Evolutionary conservation across 768 basidiomycete species (phyloP).

Genomic region (Austroboletus festivus): DNA sequence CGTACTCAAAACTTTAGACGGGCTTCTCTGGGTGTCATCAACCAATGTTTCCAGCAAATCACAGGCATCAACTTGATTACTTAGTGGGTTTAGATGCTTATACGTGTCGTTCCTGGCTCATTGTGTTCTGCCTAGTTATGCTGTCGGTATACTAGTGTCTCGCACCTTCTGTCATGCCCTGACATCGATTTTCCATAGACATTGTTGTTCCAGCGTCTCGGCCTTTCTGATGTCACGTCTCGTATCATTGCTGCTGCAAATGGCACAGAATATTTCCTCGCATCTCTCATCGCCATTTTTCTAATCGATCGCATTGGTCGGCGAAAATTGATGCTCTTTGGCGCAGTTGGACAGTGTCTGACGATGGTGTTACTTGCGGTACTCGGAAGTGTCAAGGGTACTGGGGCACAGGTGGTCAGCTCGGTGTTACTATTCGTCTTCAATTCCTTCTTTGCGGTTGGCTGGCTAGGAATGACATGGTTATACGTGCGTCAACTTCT

Average conservation of each 20-base stretch:
- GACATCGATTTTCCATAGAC: constrained; percentile 32
- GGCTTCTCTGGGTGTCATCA: constrained; percentile 50
- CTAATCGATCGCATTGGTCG: constrained; percentile 73
- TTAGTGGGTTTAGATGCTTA: constrained; percentile 42
- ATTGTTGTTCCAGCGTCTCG: constrained; percentile 55
- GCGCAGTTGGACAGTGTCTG: constrained; percentile 55
- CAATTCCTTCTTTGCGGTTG: constrained; percentile 67
- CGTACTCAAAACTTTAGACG: constrained; percentile 61
- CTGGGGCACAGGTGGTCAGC: constrained; percentile 48
- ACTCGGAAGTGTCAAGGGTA: constrained; percentile 49
- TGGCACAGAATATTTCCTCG: constrained; percentile 69
- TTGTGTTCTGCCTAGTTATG: constrained; percentile 20
- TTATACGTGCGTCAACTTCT: constrained; percentile 46
- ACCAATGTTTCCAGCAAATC: constrained; percentile 70
- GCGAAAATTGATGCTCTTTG: constrained; percentile 67
- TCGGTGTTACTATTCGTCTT: constrained; percentile 63
- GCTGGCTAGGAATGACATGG: constrained; percentile 74
- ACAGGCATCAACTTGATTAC: constrained; percentile 67
- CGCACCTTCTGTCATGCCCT: background rate
- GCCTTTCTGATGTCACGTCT: constrained; percentile 53
- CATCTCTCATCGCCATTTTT: constrained; percentile 68
- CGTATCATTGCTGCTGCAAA: constrained; percentile 65
- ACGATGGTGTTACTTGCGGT: constrained; percentile 62
- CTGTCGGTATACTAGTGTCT: constrained; percentile 21
- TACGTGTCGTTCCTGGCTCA: constrained; percentile 21